Conservation (phyloP, 176 grass and related monocot genomes). For the Musa acuminata region DNA sequence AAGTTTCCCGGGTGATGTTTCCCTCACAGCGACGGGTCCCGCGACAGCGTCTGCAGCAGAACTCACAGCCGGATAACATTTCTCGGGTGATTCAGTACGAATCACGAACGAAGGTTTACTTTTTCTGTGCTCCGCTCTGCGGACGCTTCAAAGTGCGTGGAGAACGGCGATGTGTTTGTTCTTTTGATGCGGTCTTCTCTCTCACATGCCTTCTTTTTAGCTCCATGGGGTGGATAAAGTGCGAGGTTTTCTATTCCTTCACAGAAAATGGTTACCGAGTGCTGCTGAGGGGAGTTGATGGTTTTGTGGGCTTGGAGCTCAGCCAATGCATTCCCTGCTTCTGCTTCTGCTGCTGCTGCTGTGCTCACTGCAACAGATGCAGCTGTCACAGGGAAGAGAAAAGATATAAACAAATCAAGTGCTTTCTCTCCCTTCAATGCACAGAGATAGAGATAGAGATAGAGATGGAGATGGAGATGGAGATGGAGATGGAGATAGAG, state of each 20-base stretch:
- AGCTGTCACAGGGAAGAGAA: not conserved
- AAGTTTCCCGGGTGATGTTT: not conserved
- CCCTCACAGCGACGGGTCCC: not conserved
- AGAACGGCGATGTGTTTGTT: not conserved
- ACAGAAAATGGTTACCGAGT: slow-evolving; percentile 2
- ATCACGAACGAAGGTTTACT: no score
- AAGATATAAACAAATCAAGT: not conserved
- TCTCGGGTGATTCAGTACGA: not conserved
- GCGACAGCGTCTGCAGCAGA: not conserved
- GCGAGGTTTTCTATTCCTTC: slow-evolving; percentile 12
- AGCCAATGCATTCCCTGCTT: not conserved
- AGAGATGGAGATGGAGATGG: not conserved
- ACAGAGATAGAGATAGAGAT: no score
- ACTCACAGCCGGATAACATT: not conserved
- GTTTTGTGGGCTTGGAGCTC: not conserved
- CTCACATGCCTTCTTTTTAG: not conserved
- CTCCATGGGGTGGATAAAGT: not conserved
- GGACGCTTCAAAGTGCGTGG: not conserved
- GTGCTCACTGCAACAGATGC: not conserved
- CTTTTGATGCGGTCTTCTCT: slow-evolving; percentile 3
- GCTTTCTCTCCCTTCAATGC: slow-evolving; percentile 12
- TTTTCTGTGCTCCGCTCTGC: not conserved
- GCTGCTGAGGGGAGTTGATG: not conserved
- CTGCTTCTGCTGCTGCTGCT: not conserved
- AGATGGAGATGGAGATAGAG: not conserved